phyloP scores from a whole-genome alignment of 2,329 filamentous ascomycete species.

The Trichophyton simii region DNA sequence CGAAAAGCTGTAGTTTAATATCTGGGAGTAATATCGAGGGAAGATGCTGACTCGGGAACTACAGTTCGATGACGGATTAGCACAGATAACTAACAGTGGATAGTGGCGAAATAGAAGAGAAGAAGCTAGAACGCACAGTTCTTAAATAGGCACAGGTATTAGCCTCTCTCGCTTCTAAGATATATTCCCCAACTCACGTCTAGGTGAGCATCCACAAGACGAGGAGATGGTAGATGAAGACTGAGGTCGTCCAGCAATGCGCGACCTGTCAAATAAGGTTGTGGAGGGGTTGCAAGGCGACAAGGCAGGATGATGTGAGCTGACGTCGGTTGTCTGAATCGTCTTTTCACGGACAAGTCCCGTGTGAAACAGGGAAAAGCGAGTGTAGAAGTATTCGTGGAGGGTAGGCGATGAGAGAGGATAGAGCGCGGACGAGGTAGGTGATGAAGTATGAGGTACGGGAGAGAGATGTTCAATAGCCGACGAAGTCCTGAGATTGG shows the following conservation, averaged over 20 bases:
- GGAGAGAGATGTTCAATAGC: neutral
- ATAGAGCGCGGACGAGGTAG: neutral
- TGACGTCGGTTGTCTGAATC: neutral
- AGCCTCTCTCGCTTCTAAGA: neutral
- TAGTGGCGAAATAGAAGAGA: neutral
- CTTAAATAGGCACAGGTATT: neutral
- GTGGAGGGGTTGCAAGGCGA: neutral
- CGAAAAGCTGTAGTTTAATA: neutral
- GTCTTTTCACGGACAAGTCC: neutral
- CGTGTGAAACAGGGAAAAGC: neutral
- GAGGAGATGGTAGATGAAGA: neutral
- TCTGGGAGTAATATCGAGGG: neutral
- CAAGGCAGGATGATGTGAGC: neutral
- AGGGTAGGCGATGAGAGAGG: neutral
- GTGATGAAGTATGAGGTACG: neutral
- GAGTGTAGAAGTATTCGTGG: neutral
- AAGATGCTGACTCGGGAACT: neutral
- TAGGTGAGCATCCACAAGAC: neutral
- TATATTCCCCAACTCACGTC: neutral
- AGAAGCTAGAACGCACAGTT: neutral
- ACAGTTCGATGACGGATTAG: neutral
- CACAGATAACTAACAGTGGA: neutral
- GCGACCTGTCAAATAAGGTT: conserved; percentile 2
- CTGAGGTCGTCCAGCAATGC: neutral
- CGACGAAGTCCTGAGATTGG: neutral